These are phyloP conservation scores for Dichotomopilus funicola DNA, from an alignment of 2,329 filamentous ascomycete genomes.

Conservation along the genomic window DNA sequence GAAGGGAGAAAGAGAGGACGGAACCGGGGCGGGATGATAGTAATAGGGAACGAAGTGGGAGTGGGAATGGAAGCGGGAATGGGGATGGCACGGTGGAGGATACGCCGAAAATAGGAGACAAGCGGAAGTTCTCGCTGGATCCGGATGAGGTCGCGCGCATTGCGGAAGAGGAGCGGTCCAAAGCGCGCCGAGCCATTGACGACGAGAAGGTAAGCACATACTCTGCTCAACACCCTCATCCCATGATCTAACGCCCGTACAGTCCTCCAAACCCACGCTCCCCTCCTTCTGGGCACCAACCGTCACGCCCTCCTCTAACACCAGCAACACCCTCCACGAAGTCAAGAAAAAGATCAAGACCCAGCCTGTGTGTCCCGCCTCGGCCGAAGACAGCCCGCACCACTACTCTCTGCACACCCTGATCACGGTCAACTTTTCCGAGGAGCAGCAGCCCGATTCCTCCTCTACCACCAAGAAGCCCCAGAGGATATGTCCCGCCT, in stretches of 20 bases:
- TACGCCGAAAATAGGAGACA: constrained; percentile 35
- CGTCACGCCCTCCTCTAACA: constrained; percentile 64
- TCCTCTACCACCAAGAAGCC: constrained; percentile 36
- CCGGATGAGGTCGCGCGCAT: constrained; percentile 68
- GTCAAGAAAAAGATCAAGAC: constrained; percentile 58
- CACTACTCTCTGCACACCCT: constrained; percentile 71
- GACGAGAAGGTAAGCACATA: constrained; percentile 55
- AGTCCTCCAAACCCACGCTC: constrained; percentile 59
- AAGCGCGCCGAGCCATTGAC: constrained; percentile 63
- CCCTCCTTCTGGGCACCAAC: constrained; percentile 93
- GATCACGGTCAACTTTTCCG: constrained; percentile 68
- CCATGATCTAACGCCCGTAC: constrained; percentile 16
- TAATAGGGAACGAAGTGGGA: constrained; percentile 28
- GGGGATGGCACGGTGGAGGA: no score
- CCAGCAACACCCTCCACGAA: constrained; percentile 48
- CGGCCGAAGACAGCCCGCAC: constrained; percentile 60
- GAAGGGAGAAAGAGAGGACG: constrained; percentile 22
- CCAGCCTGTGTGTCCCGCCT: constrained; percentile 70
- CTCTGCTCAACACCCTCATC: constrained; percentile 3
- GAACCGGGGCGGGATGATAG: constrained; percentile 17
- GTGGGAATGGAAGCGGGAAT: constrained; percentile 34
- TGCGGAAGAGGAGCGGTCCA: constrained; percentile 61
- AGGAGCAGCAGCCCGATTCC: constrained; percentile 47
- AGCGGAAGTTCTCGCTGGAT: constrained; percentile 77
- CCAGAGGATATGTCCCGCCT: constrained; percentile 66